Base-by-base conservation (phyloP, 176 grass and related monocot species). In the Sorghum bicolor region DNA sequence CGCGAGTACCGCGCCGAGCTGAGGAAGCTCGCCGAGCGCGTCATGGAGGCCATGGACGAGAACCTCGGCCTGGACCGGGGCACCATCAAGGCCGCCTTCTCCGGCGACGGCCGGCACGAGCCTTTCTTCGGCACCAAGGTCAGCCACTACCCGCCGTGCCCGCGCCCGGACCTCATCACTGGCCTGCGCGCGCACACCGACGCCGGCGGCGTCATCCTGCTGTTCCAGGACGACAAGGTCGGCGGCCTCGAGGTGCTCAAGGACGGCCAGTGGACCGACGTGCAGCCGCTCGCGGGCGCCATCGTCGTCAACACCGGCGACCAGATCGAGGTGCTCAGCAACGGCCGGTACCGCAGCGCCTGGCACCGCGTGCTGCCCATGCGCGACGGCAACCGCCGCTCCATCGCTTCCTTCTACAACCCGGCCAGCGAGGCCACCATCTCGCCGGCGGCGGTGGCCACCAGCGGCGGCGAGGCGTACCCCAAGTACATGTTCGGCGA, bases 131-230 rank as follows among this genome's bases (percentile, higher is more conserved):
- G 87, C 76, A 94, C 92, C 80, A 94, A 94, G 80, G 89, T 94
- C 15, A 91, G 86, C 86, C 92, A 94, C 84, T 94, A 94, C 89
- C 92, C 87, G n/a, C 87, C 92, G 72, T 94, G 92, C 89, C 89
- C 84, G 14, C 92, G 87, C 1, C 84, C 77, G 20, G 92, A 94
- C 87, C 81, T 94, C 41, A 24, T 91, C 39, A 85, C 82, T 3
- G 87, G 92, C 31, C 89, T 94, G 10, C 89, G 89, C 24, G 81
- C 87, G 8, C 92, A 94, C 89, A 94, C 92, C 6, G 92, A 94
- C 40, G 92, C 92, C 6, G 89, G 86, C 13, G 89, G 92, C 50
- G 83, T 94, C 17, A 87, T 94, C 83, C 92, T 94, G 1, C 86
- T 94, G 4, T 94, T 91, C 86, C 89, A 94, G 77, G 89, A 94